Conservation (phyloP, 441 rosid genomes). For the Corymbia calophylla region DNA sequence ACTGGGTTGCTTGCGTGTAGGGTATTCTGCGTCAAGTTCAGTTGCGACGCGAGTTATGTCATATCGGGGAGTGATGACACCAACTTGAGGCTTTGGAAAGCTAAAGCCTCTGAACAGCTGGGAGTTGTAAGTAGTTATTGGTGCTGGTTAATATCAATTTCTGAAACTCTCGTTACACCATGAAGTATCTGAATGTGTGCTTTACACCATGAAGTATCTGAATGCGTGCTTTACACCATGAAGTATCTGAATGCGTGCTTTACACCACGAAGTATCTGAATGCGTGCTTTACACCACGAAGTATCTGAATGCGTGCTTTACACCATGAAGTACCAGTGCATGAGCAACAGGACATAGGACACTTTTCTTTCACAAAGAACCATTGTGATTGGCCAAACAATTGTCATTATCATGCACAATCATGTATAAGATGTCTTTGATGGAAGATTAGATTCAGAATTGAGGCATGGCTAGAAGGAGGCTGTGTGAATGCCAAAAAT, state of each 20-base stretch:
- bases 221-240: too few species aligned
- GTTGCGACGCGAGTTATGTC: conserved; percentile 79
- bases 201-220: too few species aligned
- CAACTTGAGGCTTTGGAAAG: conserved; percentile 92
- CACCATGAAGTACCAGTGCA: too few species aligned
- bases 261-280: too few species aligned
- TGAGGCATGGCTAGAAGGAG: not conserved
- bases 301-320: too few species aligned
- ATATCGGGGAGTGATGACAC: conserved; percentile 96
- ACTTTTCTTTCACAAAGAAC: not conserved
- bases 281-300: too few species aligned
- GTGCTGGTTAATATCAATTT: not conserved
- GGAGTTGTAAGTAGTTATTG: conserved; percentile 71
- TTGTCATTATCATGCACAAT: not conserved
- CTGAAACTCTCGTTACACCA: not conserved
- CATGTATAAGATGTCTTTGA: not conserved
- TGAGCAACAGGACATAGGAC: not conserved
- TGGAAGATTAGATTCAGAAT: not conserved
- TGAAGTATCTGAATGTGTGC: not conserved
- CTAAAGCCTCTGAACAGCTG: conserved; percentile 91
- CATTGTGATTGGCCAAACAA: not conserved
- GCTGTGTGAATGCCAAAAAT: not conserved
- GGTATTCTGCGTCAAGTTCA: conserved; percentile 90
- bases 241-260: too few species aligned
- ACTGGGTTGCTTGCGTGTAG: conserved; percentile 17